Conservation (phyloP, 495 filamentous ascomycete species). For the Penicillium verhagenii region DNA sequence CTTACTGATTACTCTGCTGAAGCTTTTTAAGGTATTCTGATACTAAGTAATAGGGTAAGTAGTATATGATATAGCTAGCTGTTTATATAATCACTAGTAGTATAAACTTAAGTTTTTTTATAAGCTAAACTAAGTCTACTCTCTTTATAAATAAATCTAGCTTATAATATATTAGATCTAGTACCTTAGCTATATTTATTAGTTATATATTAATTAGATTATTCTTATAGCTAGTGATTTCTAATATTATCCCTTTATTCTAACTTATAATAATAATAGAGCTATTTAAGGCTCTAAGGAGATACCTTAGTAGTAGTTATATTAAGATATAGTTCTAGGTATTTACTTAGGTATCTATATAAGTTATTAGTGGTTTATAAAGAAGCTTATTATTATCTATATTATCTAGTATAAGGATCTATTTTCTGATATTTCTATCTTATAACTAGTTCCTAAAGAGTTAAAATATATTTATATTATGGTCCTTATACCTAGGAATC, state of each 20-base stretch:
- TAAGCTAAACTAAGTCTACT: slow-evolving; percentile 18
- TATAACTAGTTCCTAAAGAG: background rate
- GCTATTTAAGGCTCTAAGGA: background rate
- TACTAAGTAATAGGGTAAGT: background rate
- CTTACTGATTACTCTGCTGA: slow-evolving; percentile 2
- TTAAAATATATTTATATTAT: background rate
- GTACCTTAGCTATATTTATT: slow-evolving; percentile 29
- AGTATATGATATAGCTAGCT: slow-evolving; percentile 41
- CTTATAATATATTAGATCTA: slow-evolving; percentile 40
- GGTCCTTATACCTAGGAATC: background rate
- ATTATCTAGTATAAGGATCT: background rate
- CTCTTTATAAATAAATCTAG: slow-evolving; percentile 13
- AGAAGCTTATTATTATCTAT: slow-evolving; percentile 2
- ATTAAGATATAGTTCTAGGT: background rate
- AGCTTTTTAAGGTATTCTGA: slow-evolving; percentile 38
- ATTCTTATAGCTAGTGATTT: slow-evolving; percentile 21
- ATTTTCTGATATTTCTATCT: background rate
- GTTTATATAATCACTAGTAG: slow-evolving; percentile 51
- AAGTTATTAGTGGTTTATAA: background rate
- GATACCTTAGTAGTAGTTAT: slow-evolving; percentile 1
- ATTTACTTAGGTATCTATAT: background rate
- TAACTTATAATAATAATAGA: slow-evolving; percentile 25
- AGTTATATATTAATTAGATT: slow-evolving; percentile 41
- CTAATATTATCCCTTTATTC: slow-evolving; percentile 21
- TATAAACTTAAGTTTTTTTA: slow-evolving; percentile 27